Evolutionary conservation across 805 yeast species (phyloP), one percentile per base, ranked within the genome.

Genomic region (Pichia occidentalis): DNA sequence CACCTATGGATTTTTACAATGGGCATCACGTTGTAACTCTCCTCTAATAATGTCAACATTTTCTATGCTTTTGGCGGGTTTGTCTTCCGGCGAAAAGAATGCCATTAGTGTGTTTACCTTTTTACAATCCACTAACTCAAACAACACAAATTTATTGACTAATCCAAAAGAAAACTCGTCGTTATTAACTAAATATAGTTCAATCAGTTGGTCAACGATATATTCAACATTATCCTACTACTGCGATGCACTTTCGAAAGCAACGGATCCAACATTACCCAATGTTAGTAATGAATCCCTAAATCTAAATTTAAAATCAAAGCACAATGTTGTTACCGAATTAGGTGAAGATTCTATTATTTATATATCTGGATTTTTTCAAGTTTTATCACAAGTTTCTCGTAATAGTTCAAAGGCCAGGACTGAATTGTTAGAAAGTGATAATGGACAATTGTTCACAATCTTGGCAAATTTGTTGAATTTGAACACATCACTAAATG

Each of bases 11-110:
- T 88, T 92, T 47, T 65, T 90, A 28, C 75, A 74, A 39, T 92
- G 97, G 97, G 94, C 95, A 0, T 68, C 92, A 2, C 78, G 84
- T 50, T 60, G 63, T 39, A 86, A 79, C 44, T 85, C 85, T 12
- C 80, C 90, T 8, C 65, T 86, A 34, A 85, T 87, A 64, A 74
- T 85, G 36, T 82, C 97, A 0, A 74, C 95, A 0, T 86, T 80
- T 51, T 77, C 88, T 46, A 68, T 85, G 40, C 72, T 90, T 69
- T 64, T 90, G 40, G 78, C 94, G 3, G 80, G 92, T 5, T 64
- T 90, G 27, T 69, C 92, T 0, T 67, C 70, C 14, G 80, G 82
- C n/a, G 63, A 68, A 2, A 68, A 68, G 17, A 70, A 74, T 42
- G 72, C 86, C 2, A 55, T 59, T 4, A 66, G 71, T 37, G 69